Evolutionary conservation across 2,329 filamentous ascomycete species (phyloP).

Genomic region (Hortaea werneckii): DNA sequence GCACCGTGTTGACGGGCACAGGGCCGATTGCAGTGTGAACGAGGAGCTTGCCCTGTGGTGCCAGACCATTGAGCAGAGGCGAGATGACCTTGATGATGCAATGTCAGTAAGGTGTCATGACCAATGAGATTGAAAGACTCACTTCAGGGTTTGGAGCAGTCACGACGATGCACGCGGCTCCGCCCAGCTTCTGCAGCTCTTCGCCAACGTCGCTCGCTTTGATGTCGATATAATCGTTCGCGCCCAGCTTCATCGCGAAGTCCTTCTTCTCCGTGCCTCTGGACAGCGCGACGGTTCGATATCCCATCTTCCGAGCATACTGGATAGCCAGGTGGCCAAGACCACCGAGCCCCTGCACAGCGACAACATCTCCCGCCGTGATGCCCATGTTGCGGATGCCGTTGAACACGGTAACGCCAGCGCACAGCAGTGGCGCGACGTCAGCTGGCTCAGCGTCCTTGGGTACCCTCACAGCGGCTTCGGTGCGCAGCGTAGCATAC

Average conservation of each 20-base stretch:
- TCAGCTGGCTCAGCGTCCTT: slow-evolving; percentile 36
- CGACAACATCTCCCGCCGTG: slow-evolving; percentile 36
- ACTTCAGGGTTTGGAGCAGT: slow-evolving; percentile 52
- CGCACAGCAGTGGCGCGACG: slow-evolving; percentile 38
- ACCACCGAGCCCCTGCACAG: slow-evolving; percentile 42
- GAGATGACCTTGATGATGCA: slow-evolving; percentile 27
- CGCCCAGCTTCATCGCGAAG: slow-evolving; percentile 45
- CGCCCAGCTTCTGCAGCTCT: slow-evolving; percentile 48
- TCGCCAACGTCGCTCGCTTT: slow-evolving; percentile 40
- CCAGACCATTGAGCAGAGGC: slow-evolving; percentile 45
- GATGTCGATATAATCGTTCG: slow-evolving; percentile 47
- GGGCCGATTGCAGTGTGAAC: slow-evolving; percentile 45
- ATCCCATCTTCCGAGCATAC: slow-evolving; percentile 44
- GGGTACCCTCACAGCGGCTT: slow-evolving; percentile 48
- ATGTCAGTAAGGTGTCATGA: no score
- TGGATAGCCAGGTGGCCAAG: slow-evolving; percentile 34
- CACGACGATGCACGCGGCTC: slow-evolving; percentile 51
- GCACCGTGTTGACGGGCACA: slow-evolving; percentile 32
- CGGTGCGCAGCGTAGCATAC: slow-evolving; percentile 50
- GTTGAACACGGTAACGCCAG: slow-evolving; percentile 43
- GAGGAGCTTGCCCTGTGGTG: slow-evolving; percentile 47
- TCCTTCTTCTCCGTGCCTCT: slow-evolving; percentile 41
- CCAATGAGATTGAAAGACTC: no score
- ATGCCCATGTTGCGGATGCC: slow-evolving; percentile 41
- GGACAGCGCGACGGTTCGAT: slow-evolving; percentile 42